Conservation (phyloP, 371 early-diverging fungal genomes). For the Circinella umbellata region DNA sequence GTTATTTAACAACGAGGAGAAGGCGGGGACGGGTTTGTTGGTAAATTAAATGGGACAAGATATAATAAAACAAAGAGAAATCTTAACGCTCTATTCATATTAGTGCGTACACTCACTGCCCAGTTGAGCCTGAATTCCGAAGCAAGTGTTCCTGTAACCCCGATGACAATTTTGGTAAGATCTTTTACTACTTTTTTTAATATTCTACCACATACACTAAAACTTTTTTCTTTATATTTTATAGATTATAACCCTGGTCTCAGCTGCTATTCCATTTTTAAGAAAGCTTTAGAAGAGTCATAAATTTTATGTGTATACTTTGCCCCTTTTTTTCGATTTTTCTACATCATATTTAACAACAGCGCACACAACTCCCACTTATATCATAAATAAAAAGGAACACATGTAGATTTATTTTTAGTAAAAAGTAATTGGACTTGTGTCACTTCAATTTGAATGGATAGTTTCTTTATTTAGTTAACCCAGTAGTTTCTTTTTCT, state of each 20-base stretch:
- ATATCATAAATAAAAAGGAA: neutral
- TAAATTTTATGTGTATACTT: neutral
- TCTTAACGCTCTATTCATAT: conserved; percentile 20
- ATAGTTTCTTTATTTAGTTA: neutral
- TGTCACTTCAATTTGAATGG: conserved; percentile 4
- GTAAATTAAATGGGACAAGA: no score
- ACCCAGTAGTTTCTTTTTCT: neutral
- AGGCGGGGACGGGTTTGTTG: no score
- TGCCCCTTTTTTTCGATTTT: no score
- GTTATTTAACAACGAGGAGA: conserved; percentile 21
- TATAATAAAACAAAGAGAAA: no score
- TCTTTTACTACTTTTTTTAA: no score
- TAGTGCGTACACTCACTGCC: conserved; percentile 77
- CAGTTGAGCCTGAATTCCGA: conserved; percentile 57
- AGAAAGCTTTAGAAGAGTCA: conserved; percentile 13
- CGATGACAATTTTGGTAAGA: conserved; percentile 54
- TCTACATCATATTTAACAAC: conserved; percentile 1
- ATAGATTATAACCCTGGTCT: conserved; percentile 27
- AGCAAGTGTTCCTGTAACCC: conserved; percentile 64
- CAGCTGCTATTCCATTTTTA: conserved; percentile 23
- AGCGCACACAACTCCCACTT: neutral
- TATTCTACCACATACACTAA: neutral
- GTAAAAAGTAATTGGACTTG: conserved; percentile 2
- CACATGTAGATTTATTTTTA: conserved; percentile 5
- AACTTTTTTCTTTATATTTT: neutral